These are phyloP conservation scores for Danielia reshetovae DNA, from an alignment of 805 yeast genomes.

Conservation along the genomic window DNA sequence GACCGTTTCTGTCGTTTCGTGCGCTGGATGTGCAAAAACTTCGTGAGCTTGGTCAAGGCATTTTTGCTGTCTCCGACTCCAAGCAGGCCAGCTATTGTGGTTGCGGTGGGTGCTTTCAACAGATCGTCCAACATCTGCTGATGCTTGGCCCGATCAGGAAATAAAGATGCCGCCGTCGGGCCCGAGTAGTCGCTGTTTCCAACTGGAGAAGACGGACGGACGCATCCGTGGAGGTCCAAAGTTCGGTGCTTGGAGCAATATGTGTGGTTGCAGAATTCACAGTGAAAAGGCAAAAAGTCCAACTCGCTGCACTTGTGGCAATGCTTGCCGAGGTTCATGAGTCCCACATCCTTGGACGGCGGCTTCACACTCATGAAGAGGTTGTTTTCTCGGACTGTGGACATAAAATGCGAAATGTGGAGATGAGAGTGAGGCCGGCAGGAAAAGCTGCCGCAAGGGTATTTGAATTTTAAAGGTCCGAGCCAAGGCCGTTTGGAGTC, in stretches of 20 bases:
- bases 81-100: slow-evolving; percentile 17
- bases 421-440: neutral
- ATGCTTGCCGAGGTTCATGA: slow-evolving; percentile 57
- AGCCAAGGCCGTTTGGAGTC: no score
- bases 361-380: slow-evolving; percentile 21
- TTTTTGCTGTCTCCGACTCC: slow-evolving; percentile 1
- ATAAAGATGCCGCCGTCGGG: slow-evolving; percentile 44
- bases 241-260: slow-evolving; percentile 51
- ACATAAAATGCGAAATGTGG: slow-evolving; percentile 1
- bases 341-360: slow-evolving; percentile 26
- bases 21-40: slow-evolving; percentile 14
- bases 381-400: slow-evolving; percentile 8
- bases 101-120: slow-evolving; percentile 19
- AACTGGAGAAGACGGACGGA: slow-evolving; percentile 6
- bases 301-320: slow-evolving; percentile 49
- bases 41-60: slow-evolving; percentile 15
- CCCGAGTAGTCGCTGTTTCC: slow-evolving; percentile 15
- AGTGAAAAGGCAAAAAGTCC: slow-evolving; percentile 57
- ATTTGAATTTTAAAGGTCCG: no score
- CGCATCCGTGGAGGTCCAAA: slow-evolving; percentile 31
- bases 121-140: slow-evolving; percentile 30
- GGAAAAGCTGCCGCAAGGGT: no score
- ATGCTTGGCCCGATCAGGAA: slow-evolving; percentile 49
- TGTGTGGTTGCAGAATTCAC: slow-evolving; percentile 43
- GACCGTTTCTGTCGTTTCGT: slow-evolving; percentile 18